phyloP scores from a whole-genome alignment of 164 flowering plant genomes.

The Paratinospora sagittata region DNA sequence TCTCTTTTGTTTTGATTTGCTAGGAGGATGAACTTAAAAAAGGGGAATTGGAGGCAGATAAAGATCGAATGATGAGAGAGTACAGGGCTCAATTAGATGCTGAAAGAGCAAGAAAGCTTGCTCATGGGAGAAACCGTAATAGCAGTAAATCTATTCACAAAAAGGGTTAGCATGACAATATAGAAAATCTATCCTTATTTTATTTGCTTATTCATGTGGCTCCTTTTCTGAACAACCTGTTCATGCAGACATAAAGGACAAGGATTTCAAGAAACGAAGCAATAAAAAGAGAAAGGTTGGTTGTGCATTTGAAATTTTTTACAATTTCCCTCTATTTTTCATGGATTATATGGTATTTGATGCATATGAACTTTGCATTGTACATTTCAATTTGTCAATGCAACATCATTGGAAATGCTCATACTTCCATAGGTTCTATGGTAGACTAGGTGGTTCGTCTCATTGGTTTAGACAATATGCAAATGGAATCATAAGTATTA shows the following conservation, averaged over 20 bases:
- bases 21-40: slow-evolving; percentile 90
- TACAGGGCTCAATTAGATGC: slow-evolving; percentile 97
- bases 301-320: not conserved
- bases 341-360: not conserved
- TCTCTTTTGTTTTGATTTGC: slow-evolving; percentile 8
- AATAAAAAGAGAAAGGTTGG: slow-evolving; percentile 89
- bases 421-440: not conserved
- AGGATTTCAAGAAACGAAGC: slow-evolving; percentile 59
- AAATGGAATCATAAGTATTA: too few relatives aligned
- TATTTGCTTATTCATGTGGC: not conserved
- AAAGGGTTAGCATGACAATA: slow-evolving; percentile 44
- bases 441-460: not conserved
- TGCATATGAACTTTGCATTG: not conserved
- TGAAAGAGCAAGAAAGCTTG: slow-evolving; percentile 88
- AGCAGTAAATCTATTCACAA: slow-evolving; percentile 47
- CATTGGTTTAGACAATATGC: not conserved
- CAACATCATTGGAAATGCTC: not conserved
- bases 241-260: slow-evolving; percentile 70
- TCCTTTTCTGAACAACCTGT: slow-evolving; percentile 15
- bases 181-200: not conserved
- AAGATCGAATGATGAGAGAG: slow-evolving; percentile 91
- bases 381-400: not conserved
- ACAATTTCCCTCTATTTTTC: not conserved
- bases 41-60: slow-evolving; percentile 90
- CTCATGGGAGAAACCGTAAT: slow-evolving; percentile 77